Conservation (phyloP, 2,329 filamentous ascomycete species). For the Neofusicoccum sp. region DNA sequence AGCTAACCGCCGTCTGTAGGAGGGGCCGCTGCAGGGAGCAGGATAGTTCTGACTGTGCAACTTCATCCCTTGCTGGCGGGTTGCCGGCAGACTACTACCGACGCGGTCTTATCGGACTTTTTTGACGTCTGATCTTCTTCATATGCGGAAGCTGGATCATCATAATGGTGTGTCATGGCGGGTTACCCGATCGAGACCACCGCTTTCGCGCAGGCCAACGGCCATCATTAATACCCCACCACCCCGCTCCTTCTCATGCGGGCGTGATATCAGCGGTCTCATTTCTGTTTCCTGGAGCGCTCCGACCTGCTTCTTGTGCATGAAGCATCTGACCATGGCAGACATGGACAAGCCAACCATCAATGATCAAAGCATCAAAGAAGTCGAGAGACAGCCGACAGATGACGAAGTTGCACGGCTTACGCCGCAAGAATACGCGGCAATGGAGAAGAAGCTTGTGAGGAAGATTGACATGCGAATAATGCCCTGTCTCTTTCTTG, state of each 20-base stretch:
- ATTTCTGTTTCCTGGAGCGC: neutral
- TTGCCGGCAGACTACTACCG: neutral
- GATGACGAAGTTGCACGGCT: slow-evolving; percentile 33
- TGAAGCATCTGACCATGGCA: neutral
- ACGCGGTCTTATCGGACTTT: neutral
- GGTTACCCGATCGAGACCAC: neutral
- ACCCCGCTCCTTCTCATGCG: neutral
- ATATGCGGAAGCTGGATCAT: neutral
- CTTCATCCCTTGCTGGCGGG: neutral
- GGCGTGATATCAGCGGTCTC: neutral
- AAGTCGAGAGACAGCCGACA: neutral
- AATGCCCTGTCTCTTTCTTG: slow-evolving; percentile 41
- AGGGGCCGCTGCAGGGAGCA: neutral
- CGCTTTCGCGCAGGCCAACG: neutral
- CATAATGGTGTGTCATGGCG: neutral
- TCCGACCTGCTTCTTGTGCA: neutral
- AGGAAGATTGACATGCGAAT: slow-evolving; percentile 32
- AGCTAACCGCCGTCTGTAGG: neutral
- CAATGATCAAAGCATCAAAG: neutral
- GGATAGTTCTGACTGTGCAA: neutral
- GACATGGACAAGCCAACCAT: neutral
- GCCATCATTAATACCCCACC: neutral
- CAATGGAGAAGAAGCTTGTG: slow-evolving; percentile 30
- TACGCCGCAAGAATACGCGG: slow-evolving; percentile 31
- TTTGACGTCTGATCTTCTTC: slow-evolving; percentile 3